A percentile compares a stretch with the other conserved stretches of the same genome.
Evolutionary conservation across 495 filamentous ascomycete genomes (phyloP).

Genomic region (Tuber borchii): DNA sequence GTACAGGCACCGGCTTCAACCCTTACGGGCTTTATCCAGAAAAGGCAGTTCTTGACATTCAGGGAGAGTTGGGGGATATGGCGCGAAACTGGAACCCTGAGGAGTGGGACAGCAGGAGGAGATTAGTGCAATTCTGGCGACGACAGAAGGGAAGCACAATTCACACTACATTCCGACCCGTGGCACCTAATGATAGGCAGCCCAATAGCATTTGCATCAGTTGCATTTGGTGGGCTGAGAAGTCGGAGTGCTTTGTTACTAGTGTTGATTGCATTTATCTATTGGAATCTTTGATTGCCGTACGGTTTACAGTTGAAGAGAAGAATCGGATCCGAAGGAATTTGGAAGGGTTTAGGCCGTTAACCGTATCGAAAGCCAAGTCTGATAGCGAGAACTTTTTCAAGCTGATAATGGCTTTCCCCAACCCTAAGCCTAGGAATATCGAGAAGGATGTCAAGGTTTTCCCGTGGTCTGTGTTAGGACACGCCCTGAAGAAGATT

Average conservation of each 20-base stretch:
- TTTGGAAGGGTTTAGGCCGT: conserved; percentile 79
- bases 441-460: conserved; percentile 99
- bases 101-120: conserved; percentile 66
- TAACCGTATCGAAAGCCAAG: conserved; percentile 88
- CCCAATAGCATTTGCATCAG: conserved; percentile 77
- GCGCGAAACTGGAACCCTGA: conserved; percentile 68
- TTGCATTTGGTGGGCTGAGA: conserved; percentile 90
- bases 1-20: conserved; percentile 55
- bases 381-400: conserved; percentile 91
- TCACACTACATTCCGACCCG: conserved; percentile 62
- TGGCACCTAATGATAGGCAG: conserved; percentile 61
- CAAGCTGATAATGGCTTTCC: conserved; percentile 98
- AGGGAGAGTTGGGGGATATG: conserved; percentile 79
- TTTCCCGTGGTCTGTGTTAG: conserved; percentile 84
- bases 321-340: conserved; percentile 97
- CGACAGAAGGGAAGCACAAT: conserved; percentile 70
- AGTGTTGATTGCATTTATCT: conserved; percentile 94
- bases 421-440: conserved; percentile 85
- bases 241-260: conserved; percentile 80
- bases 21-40: conserved; percentile 77
- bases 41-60: conserved; percentile 77
- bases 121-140: conserved; percentile 79
- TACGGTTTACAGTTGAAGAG: conserved; percentile 85
- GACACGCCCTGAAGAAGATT: conserved; percentile 84
- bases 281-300: conserved; percentile 76